These are phyloP conservation scores for Phaeoacremonium minimum DNA, from an alignment of 2,329 filamentous ascomycete genomes.

Conservation along the genomic window DNA sequence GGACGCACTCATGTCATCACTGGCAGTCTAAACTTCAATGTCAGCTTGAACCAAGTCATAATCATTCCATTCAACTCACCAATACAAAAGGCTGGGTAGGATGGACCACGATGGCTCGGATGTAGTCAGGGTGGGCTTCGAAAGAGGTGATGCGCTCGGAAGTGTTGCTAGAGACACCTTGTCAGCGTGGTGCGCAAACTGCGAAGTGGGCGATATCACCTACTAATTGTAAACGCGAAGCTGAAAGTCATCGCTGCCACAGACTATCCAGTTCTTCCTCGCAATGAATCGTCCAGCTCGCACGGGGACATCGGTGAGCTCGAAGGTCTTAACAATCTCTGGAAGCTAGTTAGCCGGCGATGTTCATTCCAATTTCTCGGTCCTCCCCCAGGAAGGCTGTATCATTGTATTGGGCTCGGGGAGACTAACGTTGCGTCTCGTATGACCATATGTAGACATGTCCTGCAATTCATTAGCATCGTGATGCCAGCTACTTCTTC, in stretches of 20 bases:
- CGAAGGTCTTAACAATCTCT: conserved; percentile 98
- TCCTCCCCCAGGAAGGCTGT: too few relatives aligned
- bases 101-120: conserved; percentile 92
- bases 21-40: conserved; percentile 90
- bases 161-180: too few relatives aligned
- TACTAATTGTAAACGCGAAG: conserved; percentile 97
- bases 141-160: too few relatives aligned
- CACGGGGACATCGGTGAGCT: conserved; percentile 96
- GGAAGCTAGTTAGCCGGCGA: too few relatives aligned
- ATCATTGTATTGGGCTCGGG: too few relatives aligned
- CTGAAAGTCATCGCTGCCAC: conserved; percentile 88
- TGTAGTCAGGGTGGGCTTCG: conserved; percentile 97
- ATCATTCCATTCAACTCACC: too few relatives aligned
- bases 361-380: too few relatives aligned
- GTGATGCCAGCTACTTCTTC: too few relatives aligned
- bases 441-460: conserved; percentile 99
- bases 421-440: conserved; percentile 90
- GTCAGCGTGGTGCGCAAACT: too few relatives aligned
- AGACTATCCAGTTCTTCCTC: conserved; percentile 98
- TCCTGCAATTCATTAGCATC: too few relatives aligned
- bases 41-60: too few relatives aligned
- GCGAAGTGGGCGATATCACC: too few relatives aligned
- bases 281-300: conserved; percentile 94
- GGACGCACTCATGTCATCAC: conserved; percentile 84
- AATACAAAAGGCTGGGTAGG: conserved; percentile 95